Conservation (phyloP, 805 yeast genomes). For the Blastobotrys terrestris region DNA sequence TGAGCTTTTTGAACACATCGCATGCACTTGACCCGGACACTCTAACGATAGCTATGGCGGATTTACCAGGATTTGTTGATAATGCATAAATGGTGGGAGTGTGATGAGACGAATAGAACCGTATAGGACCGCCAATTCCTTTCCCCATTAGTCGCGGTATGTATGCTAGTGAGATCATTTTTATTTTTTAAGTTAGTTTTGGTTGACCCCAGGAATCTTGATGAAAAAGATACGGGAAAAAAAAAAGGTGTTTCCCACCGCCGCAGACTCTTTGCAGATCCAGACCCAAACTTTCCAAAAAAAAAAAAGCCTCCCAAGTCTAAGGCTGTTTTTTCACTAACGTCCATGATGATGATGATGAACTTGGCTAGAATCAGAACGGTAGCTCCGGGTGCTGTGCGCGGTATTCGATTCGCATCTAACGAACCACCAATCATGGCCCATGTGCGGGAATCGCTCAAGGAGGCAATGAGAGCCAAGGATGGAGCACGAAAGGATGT, state of each 20-base stretch:
- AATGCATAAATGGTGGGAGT: slow-evolving; percentile 81
- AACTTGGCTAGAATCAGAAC: background rate
- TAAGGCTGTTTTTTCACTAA: no score
- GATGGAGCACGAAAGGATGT: slow-evolving; percentile 32
- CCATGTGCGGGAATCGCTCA: slow-evolving; percentile 38
- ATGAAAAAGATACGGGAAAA: no score
- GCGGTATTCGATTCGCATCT: slow-evolving; percentile 4
- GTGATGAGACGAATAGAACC: background rate
- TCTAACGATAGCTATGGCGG: slow-evolving; percentile 85
- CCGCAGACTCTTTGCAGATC: no score
- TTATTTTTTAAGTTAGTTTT: background rate
- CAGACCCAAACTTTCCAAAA: background rate
- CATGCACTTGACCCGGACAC: slow-evolving; percentile 65
- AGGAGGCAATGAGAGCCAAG: slow-evolving; percentile 43
- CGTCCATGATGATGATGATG: background rate
- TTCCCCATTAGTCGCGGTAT: no score
- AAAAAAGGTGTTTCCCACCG: background rate
- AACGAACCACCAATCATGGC: slow-evolving; percentile 32
- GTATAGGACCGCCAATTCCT: background rate
- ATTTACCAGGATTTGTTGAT: slow-evolving; percentile 72
- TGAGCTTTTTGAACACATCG: slow-evolving; percentile 36
- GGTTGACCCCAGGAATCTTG: no score
- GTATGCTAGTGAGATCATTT: background rate
- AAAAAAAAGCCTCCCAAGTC: no score
- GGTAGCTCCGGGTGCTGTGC: background rate